Conservation (phyloP, 768 basidiomycete genomes). For the Lepiota venenata region DNA sequence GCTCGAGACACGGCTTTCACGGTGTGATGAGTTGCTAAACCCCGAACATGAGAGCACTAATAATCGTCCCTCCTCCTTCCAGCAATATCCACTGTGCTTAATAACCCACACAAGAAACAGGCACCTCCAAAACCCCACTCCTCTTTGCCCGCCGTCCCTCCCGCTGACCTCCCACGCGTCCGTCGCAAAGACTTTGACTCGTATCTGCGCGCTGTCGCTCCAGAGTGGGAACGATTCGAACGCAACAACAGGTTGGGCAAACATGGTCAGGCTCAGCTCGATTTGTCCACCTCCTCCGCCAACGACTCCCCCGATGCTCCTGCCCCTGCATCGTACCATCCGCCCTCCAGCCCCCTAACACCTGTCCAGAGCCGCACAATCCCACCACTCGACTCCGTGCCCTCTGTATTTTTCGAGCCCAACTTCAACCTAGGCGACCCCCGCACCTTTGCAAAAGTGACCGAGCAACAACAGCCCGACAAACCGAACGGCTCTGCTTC, state of each 20-base stretch:
- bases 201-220: constrained; percentile 67
- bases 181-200: constrained; percentile 80
- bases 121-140: constrained; percentile 90
- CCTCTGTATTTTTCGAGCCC: constrained; percentile 74
- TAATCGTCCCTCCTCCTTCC: constrained; percentile 10
- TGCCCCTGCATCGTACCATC: constrained; percentile 13
- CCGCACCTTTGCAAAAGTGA: constrained; percentile 71
- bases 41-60: not conserved
- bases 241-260: constrained; percentile 36
- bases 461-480: constrained; percentile 45
- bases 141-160: constrained; percentile 63
- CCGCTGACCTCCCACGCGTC: constrained; percentile 78
- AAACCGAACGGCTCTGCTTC: constrained; percentile 14
- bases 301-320: not conserved
- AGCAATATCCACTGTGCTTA: constrained; percentile 95
- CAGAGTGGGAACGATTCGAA: constrained; percentile 79
- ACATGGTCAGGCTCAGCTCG: constrained; percentile 37
- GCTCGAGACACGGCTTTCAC: constrained; percentile 83
- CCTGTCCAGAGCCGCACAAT: constrained; percentile 39
- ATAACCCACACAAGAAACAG: constrained; percentile 81
- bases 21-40: constrained; percentile 42
- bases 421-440: constrained; percentile 83
- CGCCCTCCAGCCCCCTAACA: constrained; percentile 21
- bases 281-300: constrained; percentile 18
- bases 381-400: constrained; percentile 74